These are phyloP conservation scores for Meyerozyma smithsonii DNA, from an alignment of 1,139 yeast genomes.

Conservation along the genomic window DNA sequence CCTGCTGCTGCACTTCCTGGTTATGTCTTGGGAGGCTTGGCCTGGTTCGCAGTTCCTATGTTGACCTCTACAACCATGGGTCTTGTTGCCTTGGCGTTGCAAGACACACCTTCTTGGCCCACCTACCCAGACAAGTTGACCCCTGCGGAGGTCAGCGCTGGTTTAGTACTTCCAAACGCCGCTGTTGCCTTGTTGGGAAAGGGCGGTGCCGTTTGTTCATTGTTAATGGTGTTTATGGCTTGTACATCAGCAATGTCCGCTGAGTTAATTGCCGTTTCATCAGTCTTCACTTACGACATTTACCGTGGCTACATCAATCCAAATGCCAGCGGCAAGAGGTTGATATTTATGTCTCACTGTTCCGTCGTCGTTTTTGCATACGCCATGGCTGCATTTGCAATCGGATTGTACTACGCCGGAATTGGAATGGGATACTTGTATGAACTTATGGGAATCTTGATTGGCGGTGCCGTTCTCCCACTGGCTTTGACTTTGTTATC, in stretches of 20 bases:
- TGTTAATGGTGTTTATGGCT: conserved; percentile 78
- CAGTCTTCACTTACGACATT: conserved; percentile 79
- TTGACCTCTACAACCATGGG: conserved; percentile 82
- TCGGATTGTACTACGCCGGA: conserved; percentile 77
- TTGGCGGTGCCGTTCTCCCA: conserved; percentile 15
- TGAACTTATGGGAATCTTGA: conserved; percentile 79
- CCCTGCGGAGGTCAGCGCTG: conserved; percentile 68
- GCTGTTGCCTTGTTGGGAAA: conserved; percentile 80
- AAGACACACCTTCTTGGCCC: conserved; percentile 66
- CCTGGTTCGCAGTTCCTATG: conserved; percentile 90
- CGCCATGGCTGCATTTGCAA: conserved; percentile 74
- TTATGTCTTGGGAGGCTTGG: conserved; percentile 81
- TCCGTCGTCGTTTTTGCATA: conserved; percentile 64
- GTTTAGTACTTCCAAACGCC: conserved; percentile 81
- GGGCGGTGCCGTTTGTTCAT: conserved; percentile 80
- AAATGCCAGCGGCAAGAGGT: conserved; percentile 63
- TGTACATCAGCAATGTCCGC: conserved; percentile 81
- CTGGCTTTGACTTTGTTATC: conserved; percentile 14
- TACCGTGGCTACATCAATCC: conserved; percentile 80
- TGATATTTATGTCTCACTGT: conserved; percentile 63
- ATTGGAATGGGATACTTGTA: conserved; percentile 83
- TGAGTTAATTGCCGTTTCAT: conserved; percentile 81
- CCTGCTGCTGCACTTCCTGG: conserved; percentile 89
- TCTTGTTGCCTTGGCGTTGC: conserved; percentile 69
- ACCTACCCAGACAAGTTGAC: conserved; percentile 66